Evolutionary conservation across 2,329 filamentous ascomycete genomes (phyloP), one percentile per base, ranked within the genome.

Genomic region (Cryphonectria nitschkei): DNA sequence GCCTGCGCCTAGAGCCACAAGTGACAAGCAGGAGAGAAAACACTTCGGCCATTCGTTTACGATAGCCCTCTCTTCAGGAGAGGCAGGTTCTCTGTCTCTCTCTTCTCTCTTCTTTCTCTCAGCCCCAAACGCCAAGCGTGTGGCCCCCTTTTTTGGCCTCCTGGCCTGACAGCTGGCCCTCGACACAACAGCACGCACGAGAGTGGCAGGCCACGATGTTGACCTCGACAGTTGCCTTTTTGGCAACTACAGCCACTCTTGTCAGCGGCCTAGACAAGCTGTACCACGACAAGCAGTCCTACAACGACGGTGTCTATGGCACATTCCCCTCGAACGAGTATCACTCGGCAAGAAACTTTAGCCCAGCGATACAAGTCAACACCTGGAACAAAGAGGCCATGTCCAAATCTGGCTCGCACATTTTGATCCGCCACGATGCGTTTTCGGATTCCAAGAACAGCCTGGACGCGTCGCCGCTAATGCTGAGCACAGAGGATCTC

Each of bases 351-450:
- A 70, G 76, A 22, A 75, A 81, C 34, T 68, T 77, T 29, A 79
- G 78, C 0, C 80, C 81, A 3, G 70, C 79, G 9, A 75, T 82
- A 63, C 78, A 80, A 64, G 75, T 82, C 68, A 80, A 80, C 70
- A 70, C 72, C 0, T 80, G 77, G 75, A 74, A 80, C 58, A 70
- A 69, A 26, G 41, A 26, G 54, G 68, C 34, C 72, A 71, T 32
- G 73, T 75, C 54, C 78, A 81, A 68, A 72, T 75, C 63, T 22
- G 75, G 78, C 19, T 75, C 74, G 0, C 78, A 78, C 72, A 77
- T 82, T 56, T 81, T 82, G 71, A 69, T 82, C 39, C 78, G 76
- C 14, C 74, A 74, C 58, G 73, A 71, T 54, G 67, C 68, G 4
- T 26, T 41, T 2, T 11, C 66, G 13, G 11, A n/a, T 58, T 70